These are phyloP conservation scores for Aciculoconidium aculeatum DNA, from an alignment of 805 yeast species.

Conservation along the genomic window DNA sequence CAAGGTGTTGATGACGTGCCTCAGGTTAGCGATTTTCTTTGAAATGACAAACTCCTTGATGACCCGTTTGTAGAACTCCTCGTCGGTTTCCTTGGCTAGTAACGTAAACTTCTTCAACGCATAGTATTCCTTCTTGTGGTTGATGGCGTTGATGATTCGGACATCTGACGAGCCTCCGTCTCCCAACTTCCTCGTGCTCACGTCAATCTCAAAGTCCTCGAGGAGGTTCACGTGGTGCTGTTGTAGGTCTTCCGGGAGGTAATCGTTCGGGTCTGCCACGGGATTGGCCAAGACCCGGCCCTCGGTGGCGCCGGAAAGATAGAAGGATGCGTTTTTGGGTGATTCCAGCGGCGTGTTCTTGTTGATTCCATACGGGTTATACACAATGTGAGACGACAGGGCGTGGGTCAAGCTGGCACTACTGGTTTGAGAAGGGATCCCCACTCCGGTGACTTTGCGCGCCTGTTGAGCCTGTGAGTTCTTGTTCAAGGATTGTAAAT, in stretches of 20 bases:
- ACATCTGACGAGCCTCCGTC: conserved; percentile 72
- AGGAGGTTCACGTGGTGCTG: conserved; percentile 44
- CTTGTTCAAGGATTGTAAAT: conserved; percentile 27
- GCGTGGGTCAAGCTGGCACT: conserved; percentile 3
- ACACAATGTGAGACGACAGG: conserved; percentile 34
- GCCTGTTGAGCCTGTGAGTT: conserved; percentile 5
- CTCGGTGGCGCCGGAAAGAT: conserved; percentile 25
- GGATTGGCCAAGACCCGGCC: conserved; percentile 55
- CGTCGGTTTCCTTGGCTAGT: conserved; percentile 56
- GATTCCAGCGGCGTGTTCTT: conserved; percentile 19
- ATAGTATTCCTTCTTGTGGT: conserved; percentile 41
- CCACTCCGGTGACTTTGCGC: conserved; percentile 5
- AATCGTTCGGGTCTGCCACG: conserved; percentile 60
- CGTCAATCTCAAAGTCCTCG: conserved; percentile 49
- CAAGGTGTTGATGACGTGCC: conserved; percentile 55
- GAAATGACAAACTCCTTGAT: conserved; percentile 60
- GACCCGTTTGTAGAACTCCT: conserved; percentile 60
- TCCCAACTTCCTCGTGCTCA: conserved; percentile 44
- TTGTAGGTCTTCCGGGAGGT: conserved; percentile 48
- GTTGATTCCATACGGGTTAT: conserved; percentile 61
- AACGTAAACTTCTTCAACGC: conserved; percentile 65
- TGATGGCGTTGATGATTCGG: conserved; percentile 32
- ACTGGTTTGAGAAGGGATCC: conserved; percentile 5
- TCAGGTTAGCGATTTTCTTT: conserved; percentile 44
- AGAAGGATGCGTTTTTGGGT: conserved; percentile 19